Evolutionary conservation across 129 eudicot species (phyloP), one percentile per base, ranked within the genome.

Genomic region (Centrapalus pauciflorus): DNA sequence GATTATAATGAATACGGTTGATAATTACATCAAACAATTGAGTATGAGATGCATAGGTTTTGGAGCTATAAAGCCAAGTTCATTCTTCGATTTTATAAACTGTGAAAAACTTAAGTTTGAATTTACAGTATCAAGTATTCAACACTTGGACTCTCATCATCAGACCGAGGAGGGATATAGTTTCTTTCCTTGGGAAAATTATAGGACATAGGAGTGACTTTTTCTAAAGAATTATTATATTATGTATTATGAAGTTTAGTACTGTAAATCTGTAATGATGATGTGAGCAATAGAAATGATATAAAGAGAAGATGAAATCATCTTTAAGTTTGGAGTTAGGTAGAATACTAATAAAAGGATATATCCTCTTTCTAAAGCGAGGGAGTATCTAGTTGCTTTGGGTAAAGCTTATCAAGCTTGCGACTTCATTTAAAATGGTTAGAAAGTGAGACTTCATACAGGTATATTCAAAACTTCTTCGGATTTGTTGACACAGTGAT

Each of bases 371-470:
- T 46, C 20, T 46, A 9, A 16, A 46, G 16, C 6, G 20, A 46
- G 54, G 21, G 25, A 45, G 23, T 46, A 16, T 46, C 54, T 46
- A 46, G 54, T 46, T 46, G 54, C 11, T 46, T 46, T 46, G 24
- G n/a, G n/a, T n/a, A n/a, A n/a, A 46, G 21, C 54, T 46, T 17
- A 46, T 46, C 29, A 21, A 60, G 9, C 16, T 48, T 46, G 59
- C 24, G 7, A 27, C 43, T 46, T 20, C 24, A 20, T 27, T 30
- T 46, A 8, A 27, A 28, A 48, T 27, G 30, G 20, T 65, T 16
- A 45, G 70, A 64, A 20, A 29, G 41, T 65, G 59, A 65, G 57
- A 30, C 59, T 46, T 27, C 4, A 21, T 33, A 17, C 45, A 33
- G 19, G 3, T 59, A 17, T 57, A 5, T 23, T 25, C 21, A 19